phyloP scores from a whole-genome alignment of 2,329 filamentous ascomycete genomes.

The Penicillium sp. region DNA sequence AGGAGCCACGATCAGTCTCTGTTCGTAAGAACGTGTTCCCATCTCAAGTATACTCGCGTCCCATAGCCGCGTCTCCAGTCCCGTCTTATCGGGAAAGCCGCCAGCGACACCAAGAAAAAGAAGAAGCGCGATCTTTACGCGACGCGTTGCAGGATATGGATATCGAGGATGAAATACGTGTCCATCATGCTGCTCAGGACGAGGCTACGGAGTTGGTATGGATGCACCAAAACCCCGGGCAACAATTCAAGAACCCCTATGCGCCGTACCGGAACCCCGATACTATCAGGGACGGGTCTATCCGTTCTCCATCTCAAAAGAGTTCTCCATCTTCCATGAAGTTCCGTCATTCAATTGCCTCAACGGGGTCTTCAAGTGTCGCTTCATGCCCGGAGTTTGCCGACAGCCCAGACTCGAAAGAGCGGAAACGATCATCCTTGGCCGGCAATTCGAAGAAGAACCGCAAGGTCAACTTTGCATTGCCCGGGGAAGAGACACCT shows the following conservation, averaged over 20 bases:
- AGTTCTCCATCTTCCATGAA: conserved; percentile 8
- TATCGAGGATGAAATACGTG: conserved; percentile 49
- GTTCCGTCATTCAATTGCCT: conserved; percentile 17
- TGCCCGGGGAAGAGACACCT: conserved; percentile 29
- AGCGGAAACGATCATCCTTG: conserved; percentile 18
- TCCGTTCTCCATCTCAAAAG: conserved; percentile 37
- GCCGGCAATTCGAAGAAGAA: conserved; percentile 32
- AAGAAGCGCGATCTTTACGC: conserved; percentile 54
- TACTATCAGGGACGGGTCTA: conserved; percentile 40
- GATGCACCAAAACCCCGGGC: conserved; percentile 55
- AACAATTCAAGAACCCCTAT: conserved; percentile 47
- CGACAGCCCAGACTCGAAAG: conserved; percentile 1
- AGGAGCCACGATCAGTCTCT: conserved; percentile 33
- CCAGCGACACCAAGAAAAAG: conserved; percentile 54
- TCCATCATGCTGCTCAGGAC: conserved; percentile 56
- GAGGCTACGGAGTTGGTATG: conserved; percentile 62
- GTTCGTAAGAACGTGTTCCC: conserved; percentile 38
- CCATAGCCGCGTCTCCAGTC: conserved; percentile 34
- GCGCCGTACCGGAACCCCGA: conserved; percentile 47
- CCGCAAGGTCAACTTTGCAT: conserved; percentile 39
- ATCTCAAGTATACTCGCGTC: conserved; percentile 30
- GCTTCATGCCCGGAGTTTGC: conserved; percentile 19
- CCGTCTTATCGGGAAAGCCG: conserved; percentile 52
- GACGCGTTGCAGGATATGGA: conserved; percentile 58
- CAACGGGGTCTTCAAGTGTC: conserved; percentile 17